These are phyloP conservation scores for Tolypocladium cylindrosporum DNA, from an alignment of 2,329 filamentous ascomycete species.

Conservation along the genomic window DNA sequence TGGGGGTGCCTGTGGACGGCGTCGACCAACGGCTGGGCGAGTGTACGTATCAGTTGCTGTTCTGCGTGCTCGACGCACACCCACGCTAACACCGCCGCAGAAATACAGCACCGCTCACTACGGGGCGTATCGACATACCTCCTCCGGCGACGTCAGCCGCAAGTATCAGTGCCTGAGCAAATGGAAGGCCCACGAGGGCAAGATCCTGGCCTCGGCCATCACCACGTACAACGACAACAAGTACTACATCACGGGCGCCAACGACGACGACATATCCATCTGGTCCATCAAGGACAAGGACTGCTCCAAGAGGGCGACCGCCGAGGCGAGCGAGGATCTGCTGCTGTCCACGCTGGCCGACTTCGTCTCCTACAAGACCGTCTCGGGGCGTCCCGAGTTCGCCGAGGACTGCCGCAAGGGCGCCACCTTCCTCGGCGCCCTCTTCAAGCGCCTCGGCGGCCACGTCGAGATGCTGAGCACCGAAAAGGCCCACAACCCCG, in stretches of 20 bases:
- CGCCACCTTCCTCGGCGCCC: constrained; percentile 77
- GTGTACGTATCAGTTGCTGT: constrained; percentile 43
- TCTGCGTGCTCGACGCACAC: rapidly evolving
- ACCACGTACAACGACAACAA: constrained; percentile 59
- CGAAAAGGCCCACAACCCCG: constrained; percentile 69
- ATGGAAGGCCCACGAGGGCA: constrained; percentile 78
- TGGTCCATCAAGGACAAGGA: constrained; percentile 59
- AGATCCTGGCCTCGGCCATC: constrained; percentile 76
- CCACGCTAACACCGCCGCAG: constrained; percentile 20
- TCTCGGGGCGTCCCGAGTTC: constrained; percentile 79
- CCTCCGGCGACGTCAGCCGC: constrained; percentile 52
- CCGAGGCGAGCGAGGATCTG: constrained; percentile 35
- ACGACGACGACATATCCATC: constrained; percentile 79
- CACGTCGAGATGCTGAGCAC: constrained; percentile 85
- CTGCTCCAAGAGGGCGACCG: constrained; percentile 21
- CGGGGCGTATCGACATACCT: constrained; percentile 40
- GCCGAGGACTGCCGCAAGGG: constrained; percentile 87
- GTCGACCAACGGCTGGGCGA: constrained; percentile 77
- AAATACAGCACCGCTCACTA: constrained; percentile 60
- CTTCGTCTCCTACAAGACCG: constrained; percentile 84
- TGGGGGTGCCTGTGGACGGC: constrained; percentile 81
- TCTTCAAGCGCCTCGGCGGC: constrained; percentile 88
- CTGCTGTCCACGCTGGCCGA: constrained; percentile 66
- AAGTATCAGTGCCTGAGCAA: constrained; percentile 71
- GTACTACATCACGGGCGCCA: constrained; percentile 92